Evolutionary conservation across 2,329 filamentous ascomycete genomes (phyloP), one percentile per base, ranked within the genome.

Genomic region (Aspergillus candidus): DNA sequence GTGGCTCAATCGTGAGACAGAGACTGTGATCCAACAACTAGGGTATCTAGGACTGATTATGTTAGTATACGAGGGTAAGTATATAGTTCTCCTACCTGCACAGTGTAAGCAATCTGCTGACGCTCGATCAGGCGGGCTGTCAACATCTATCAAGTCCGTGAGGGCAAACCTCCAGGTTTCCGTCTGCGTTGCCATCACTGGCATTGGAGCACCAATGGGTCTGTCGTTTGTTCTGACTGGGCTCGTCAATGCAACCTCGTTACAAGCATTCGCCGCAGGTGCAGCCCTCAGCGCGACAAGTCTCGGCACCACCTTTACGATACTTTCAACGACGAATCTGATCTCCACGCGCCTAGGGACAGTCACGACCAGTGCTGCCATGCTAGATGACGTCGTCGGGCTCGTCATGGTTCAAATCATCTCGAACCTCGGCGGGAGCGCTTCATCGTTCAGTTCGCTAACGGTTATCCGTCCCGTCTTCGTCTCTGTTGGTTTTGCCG

Each of bases 351-450:
- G 78, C 2, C 59, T 83, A 0, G 87, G 68, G 44, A 80, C 66
- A 7, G 77, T 93, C 0, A 72, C 89, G 0, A 78, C 79, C 2
- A 82, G 78, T 46, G 86, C 85, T 1, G 87, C 86, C 0, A 86
- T 93, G 78, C 78, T 93, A 67, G 87, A 93, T 58, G 86, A 93
- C 65, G 82, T 91, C 0, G 76, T 86, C 1, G 86, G 85, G 0
- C 68, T 91, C 8, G 78, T 90, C 6, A 84, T 91, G 78, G 83
- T 88, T 0, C 79, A 86, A 50, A 74, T 90, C 37, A 82, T 91
- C 15, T 77, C 82, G 0, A 81, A 80, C 38, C 68, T 89, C 0
- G 73, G 82, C 66, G 36, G 58, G 38, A 22, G 50, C 50, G 35
- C 90, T 77, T 79, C 91, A 67, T 86, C 39, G 47, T 3, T 41